Percentiles rank a stretch among this genome's conserved stretches.
phyloP scores from a whole-genome alignment of 2,329 filamentous ascomycete species.

The Hawksworthiomyces lignivorus region DNA sequence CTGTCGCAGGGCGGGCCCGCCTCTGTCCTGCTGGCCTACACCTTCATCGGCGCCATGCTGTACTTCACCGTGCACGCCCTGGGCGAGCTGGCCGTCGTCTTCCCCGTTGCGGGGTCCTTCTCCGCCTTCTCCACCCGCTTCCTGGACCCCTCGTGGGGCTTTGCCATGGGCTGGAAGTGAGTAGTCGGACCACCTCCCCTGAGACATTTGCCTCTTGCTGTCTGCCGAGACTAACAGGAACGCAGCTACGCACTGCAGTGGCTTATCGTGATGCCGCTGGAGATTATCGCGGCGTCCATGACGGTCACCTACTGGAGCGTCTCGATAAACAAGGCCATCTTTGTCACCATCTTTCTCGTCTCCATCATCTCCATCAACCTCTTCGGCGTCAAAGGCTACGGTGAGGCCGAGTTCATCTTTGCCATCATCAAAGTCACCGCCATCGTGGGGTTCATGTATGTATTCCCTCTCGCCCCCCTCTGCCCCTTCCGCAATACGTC shows the following conservation, averaged over 20 bases:
- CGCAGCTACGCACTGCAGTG: slow-evolving; percentile 78
- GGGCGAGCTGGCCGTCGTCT: slow-evolving; percentile 84
- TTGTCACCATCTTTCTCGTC: slow-evolving; percentile 73
- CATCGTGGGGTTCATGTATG: slow-evolving; percentile 80
- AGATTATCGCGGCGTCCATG: slow-evolving; percentile 79
- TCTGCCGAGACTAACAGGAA: neutral
- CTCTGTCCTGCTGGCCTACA: slow-evolving; percentile 68
- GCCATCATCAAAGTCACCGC: slow-evolving; percentile 79
- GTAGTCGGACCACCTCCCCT: slow-evolving; percentile 25
- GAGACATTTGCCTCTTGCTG: neutral
- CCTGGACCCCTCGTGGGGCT: slow-evolving; percentile 87
- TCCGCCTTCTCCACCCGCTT: slow-evolving; percentile 88
- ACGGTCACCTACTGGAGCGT: slow-evolving; percentile 76
- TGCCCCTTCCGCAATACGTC: too few relatives aligned
- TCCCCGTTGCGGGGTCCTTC: slow-evolving; percentile 87
- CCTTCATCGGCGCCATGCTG: slow-evolving; percentile 75
- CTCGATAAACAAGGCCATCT: slow-evolving; percentile 59
- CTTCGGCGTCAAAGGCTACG: slow-evolving; percentile 82
- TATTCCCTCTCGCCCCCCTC: slow-evolving; percentile 17
- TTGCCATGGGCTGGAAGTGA: slow-evolving; percentile 91
- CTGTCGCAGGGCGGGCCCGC: slow-evolving; percentile 69
- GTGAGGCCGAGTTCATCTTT: slow-evolving; percentile 84
- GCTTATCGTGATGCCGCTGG: slow-evolving; percentile 74
- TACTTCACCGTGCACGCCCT: slow-evolving; percentile 89
- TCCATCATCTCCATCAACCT: slow-evolving; percentile 76